Conservation (phyloP, 306 rosid species). For the Vigna hirtella region DNA sequence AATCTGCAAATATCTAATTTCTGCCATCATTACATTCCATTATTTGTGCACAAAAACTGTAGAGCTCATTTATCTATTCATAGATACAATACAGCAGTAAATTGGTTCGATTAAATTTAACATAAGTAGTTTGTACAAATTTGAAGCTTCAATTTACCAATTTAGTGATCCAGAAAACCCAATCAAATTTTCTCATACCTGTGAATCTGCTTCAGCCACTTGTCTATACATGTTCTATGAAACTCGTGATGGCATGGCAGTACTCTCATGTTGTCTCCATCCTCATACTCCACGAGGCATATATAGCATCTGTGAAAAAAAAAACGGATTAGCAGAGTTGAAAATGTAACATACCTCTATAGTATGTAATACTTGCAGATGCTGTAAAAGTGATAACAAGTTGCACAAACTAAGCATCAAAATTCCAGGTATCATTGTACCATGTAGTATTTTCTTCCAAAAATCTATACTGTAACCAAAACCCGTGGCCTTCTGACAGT, state of each 20-base stretch:
- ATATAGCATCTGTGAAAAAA: slow-evolving; percentile 73
- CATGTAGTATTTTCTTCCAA: background rate
- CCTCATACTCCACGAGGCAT: slow-evolving; percentile 94
- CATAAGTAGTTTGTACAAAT: background rate
- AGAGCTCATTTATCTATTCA: no score
- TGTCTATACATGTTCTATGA: slow-evolving; percentile 82
- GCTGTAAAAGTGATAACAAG: background rate
- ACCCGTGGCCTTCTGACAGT: background rate
- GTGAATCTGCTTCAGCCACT: slow-evolving; percentile 97
- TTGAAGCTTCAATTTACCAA: background rate
- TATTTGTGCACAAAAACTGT: no score
- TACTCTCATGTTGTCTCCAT: slow-evolving; percentile 77
- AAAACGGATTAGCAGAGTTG: background rate
- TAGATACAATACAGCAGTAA: no score
- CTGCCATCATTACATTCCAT: no score
- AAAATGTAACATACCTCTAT: background rate
- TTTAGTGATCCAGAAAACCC: background rate
- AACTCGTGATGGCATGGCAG: slow-evolving; percentile 89
- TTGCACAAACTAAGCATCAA: background rate
- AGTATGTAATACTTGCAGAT: background rate
- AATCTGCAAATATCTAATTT: no score
- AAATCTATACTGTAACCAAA: slow-evolving; percentile 16
- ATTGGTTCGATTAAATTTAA: no score
- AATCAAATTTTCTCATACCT: slow-evolving; percentile 55
- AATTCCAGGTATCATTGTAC: background rate